Evolutionary conservation across 768 basidiomycete genomes (phyloP), one percentile per base, ranked within the genome.

Genomic region (Mycena rebaudengoi): DNA sequence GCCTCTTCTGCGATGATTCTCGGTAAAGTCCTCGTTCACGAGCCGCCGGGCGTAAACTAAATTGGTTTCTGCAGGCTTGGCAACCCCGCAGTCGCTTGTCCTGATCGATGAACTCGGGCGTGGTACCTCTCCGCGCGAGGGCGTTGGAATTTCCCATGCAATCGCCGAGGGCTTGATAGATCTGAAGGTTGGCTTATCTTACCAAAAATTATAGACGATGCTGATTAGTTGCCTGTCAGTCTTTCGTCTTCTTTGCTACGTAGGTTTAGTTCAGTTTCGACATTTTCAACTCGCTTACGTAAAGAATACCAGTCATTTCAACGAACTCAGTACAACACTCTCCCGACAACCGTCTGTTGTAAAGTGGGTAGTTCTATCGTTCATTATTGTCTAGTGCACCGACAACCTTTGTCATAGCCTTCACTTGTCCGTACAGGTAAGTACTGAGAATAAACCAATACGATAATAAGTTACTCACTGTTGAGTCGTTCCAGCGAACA

Each of bases 51-150:
- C 5, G 39, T 30, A 21, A 5, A 2, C 56, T 10, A n/a, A 30
- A 7, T 16, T 18, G 29, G 16, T 13, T n/a, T 55, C 46, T 23
- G 30, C 65, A 90, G 92, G 93, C 0, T 80, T 97, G 14, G 88
- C 92, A 7, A 86, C 89, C 2, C 76, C 85, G 0, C 85, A 84
- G 35, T 88, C 90, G 0, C 79, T 98, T n/a, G 83, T 98, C 4
- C 75, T 98, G 10, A 86, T 99, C 14, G 98, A 99, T 72, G 98
- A 99, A 75, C 83, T 99, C 7, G 97, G 97, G 0, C 85, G 96
- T 30, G 97, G 97, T 1, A 99, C 97, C 2, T 91, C 93, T 3
- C 90, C 96, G 0, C 77, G 81, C 30, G 97, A 92, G 77, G 97
- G 86, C 11, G 78, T 92, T 16, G 94, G 92, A 4, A 92, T 95